phyloP scores from a whole-genome alignment of 352 stramenopile genomes.

The Salisapilia sapeloensis region DNA sequence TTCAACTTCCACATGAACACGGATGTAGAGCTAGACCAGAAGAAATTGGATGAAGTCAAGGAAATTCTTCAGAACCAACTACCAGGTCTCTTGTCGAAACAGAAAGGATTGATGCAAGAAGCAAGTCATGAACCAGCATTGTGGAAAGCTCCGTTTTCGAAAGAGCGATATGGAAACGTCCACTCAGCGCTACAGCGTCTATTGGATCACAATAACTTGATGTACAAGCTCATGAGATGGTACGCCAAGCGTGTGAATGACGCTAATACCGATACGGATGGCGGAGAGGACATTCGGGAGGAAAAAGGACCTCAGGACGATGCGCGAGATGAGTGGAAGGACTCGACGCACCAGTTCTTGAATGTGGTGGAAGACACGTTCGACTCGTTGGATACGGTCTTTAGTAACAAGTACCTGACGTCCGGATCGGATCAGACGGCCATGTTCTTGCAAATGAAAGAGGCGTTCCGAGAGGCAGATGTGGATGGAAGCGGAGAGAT shows the following conservation, averaged over 20 bases:
- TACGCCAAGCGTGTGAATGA: conserved; percentile 1
- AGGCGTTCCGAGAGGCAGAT: conserved; percentile 7
- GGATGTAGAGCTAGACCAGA: conserved; percentile 1
- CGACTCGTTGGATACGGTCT: conserved; percentile 6
- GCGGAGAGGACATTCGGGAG: not conserved
- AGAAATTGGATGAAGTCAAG: conserved; percentile 1
- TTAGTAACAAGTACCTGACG: conserved; percentile 6
- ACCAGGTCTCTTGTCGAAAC: conserved; percentile 3
- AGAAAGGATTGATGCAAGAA: conserved; percentile 4
- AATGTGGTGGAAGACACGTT: conserved; percentile 6
- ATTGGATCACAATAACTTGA: conserved; percentile 6
- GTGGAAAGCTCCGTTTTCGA: conserved; percentile 6
- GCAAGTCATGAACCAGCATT: conserved; percentile 4
- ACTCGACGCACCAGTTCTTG: conserved; percentile 3
- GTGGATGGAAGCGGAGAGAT: conserved; percentile 8
- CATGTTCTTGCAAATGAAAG: conserved; percentile 10
- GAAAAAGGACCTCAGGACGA: not conserved
- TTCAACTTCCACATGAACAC: conserved; percentile 3
- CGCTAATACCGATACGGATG: not conserved
- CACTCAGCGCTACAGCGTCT: conserved; percentile 5
- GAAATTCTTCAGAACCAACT: conserved; percentile 3
- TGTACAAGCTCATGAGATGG: conserved; percentile 9
- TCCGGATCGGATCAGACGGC: conserved; percentile 8
- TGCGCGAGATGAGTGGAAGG: conserved; percentile 1
- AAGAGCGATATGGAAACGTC: conserved; percentile 7